phyloP scores from a whole-genome alignment of 306 rosid species.

The Trichosanthes cucumerina region DNA sequence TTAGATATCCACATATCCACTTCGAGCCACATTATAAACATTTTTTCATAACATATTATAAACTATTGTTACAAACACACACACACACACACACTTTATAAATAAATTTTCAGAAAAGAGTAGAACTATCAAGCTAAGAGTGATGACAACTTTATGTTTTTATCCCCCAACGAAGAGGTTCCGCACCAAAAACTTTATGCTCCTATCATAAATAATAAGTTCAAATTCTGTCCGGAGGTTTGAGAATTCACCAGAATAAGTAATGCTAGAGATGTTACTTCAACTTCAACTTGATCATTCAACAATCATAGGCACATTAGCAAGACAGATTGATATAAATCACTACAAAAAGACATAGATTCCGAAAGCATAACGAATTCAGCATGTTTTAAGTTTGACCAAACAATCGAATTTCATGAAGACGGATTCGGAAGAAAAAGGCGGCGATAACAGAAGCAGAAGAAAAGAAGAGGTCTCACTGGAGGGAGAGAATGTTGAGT shows the following conservation, averaged over 20 bases:
- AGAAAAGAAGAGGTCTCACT: not conserved
- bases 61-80: not conserved
- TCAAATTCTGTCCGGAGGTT: not conserved
- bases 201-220: not conserved
- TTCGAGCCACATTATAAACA: not conserved
- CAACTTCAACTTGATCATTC: not conserved
- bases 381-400: not conserved
- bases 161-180: not conserved
- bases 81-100: not conserved
- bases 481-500: not conserved
- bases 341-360: not conserved
- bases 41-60: not conserved
- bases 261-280: not conserved
- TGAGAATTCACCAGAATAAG: not conserved
- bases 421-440: not conserved
- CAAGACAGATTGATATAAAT: not conserved
- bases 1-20: not conserved
- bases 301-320: not conserved
- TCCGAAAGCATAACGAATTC: not conserved
- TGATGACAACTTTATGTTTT: not conserved
- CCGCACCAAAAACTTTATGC: not conserved
- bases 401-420: not conserved
- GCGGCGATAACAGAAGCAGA: not conserved
- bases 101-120: not conserved
- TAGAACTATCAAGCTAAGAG: not conserved